phyloP scores from a whole-genome alignment of 108 stramenopile species.

The Conticribra guillardii region DNA sequence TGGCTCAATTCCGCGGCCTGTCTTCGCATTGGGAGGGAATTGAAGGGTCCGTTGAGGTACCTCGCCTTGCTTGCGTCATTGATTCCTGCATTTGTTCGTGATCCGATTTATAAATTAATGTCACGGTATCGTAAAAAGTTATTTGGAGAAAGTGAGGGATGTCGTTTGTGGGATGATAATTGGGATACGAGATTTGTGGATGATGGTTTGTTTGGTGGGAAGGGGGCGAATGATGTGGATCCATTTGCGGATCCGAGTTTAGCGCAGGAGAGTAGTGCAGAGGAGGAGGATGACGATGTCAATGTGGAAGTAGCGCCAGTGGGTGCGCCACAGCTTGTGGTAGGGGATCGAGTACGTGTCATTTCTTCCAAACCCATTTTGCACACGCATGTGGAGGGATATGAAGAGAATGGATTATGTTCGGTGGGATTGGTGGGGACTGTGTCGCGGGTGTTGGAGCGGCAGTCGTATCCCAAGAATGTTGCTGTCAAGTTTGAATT shows the following conservation, averaged over 20 bases:
- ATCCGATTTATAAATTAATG: slow-evolving; percentile 59
- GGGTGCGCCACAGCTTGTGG: background rate
- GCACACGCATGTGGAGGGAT: slow-evolving; percentile 39
- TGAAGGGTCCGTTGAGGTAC: slow-evolving; percentile 49
- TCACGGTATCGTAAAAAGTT: slow-evolving; percentile 57
- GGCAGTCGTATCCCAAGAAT: slow-evolving; percentile 36
- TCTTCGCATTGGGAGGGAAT: slow-evolving; percentile 35
- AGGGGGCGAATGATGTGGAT: slow-evolving; percentile 7
- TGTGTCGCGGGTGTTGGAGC: slow-evolving; percentile 31
- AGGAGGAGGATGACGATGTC: slow-evolving; percentile 10
- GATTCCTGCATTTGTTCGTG: slow-evolving; percentile 58
- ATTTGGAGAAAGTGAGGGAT: slow-evolving; percentile 59
- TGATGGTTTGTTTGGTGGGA: slow-evolving; percentile 40
- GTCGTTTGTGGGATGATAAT: slow-evolving; percentile 65
- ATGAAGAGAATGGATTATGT: slow-evolving; percentile 26
- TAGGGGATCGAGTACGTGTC: slow-evolving; percentile 35
- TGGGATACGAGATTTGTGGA: slow-evolving; percentile 55
- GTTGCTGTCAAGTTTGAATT: slow-evolving; percentile 44
- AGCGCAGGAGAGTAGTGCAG: background rate
- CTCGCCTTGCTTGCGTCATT: slow-evolving; percentile 31
- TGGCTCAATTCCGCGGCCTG: slow-evolving; percentile 39
- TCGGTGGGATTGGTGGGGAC: slow-evolving; percentile 49
- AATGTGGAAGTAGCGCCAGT: slow-evolving; percentile 9
- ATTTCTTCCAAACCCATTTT: slow-evolving; percentile 34
- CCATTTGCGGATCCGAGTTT: slow-evolving; percentile 49